Percentiles rank a stretch among this genome's conserved stretches.
Evolutionary conservation across 352 stramenopile genomes (phyloP).

Genomic region (Globisporangium polare): DNA sequence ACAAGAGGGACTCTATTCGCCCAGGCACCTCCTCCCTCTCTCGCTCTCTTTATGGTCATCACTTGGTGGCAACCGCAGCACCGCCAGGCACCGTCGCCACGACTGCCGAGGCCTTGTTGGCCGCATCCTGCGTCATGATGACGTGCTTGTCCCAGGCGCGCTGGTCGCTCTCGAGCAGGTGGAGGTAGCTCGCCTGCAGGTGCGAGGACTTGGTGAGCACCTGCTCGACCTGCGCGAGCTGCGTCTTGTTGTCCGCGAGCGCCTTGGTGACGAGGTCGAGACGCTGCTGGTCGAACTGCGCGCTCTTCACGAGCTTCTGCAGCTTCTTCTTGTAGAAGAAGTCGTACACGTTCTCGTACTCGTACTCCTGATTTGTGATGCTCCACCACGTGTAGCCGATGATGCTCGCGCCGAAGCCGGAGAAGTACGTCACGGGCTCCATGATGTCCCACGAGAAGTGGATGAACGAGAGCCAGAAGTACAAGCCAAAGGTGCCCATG

Average conservation of each 20-base stretch:
- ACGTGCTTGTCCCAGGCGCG: conserved; percentile 13
- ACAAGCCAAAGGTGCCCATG: conserved; percentile 74
- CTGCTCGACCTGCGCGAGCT: conserved; percentile 46
- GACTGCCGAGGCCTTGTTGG: neutral
- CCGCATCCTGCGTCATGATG: neutral
- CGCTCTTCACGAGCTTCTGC: conserved; percentile 45
- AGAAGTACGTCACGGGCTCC: conserved; percentile 89
- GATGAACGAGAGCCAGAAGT: conserved; percentile 88
- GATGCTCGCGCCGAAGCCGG: conserved; percentile 74
- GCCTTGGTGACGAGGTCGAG: conserved; percentile 38
- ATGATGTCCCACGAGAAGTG: conserved; percentile 91
- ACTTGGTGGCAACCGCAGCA: neutral
- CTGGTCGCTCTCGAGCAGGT: conserved; percentile 36
- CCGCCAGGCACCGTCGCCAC: neutral
- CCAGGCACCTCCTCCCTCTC: neutral
- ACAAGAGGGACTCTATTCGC: neutral
- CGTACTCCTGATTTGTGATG: conserved; percentile 82
- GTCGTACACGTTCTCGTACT: conserved; percentile 87
- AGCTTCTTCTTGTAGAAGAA: conserved; percentile 75
- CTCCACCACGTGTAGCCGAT: conserved; percentile 84
- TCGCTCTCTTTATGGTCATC: neutral
- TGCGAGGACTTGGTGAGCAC: conserved; percentile 65
- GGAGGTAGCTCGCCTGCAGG: conserved; percentile 66
- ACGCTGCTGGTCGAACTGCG: conserved; percentile 53
- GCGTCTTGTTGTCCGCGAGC: conserved; percentile 29